Percentiles rank a stretch among this genome's conserved stretches.
phyloP scores from a whole-genome alignment of 352 stramenopile genomes.

The Globisporangium recalcitrans region DNA sequence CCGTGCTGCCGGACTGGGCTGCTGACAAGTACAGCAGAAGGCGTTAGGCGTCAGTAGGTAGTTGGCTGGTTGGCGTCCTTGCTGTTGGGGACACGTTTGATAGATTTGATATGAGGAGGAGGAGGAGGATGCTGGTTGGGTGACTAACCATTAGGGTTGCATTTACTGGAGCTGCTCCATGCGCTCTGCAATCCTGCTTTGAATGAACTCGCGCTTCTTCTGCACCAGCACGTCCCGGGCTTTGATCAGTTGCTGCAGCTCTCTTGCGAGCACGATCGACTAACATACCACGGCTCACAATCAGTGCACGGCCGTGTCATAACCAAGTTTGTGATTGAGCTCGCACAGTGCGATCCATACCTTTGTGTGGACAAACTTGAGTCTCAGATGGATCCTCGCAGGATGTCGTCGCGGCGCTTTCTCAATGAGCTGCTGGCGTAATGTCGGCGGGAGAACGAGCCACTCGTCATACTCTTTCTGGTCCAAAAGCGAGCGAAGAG shows the following conservation, averaged over 20 bases:
- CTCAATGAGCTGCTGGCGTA: constrained; percentile 59
- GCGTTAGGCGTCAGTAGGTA: constrained; percentile 1
- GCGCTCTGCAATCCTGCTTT: constrained; percentile 23
- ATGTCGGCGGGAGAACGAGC: constrained; percentile 46
- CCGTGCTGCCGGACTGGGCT: constrained; percentile 58
- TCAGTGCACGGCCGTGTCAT: not conserved
- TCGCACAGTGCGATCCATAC: constrained; percentile 17
- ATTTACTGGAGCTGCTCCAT: constrained; percentile 8
- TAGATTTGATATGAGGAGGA: constrained; percentile 5
- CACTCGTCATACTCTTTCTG: constrained; percentile 60
- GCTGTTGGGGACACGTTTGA: not conserved
- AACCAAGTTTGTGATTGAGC: not conserved
- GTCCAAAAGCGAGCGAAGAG: constrained; percentile 47
- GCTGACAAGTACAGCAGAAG: constrained; percentile 56
- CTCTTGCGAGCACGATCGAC: constrained; percentile 49
- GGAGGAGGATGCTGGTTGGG: not conserved
- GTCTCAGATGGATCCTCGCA: constrained; percentile 33
- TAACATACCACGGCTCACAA: constrained; percentile 11
- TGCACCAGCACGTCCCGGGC: constrained; percentile 30
- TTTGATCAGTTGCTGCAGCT: constrained; percentile 41
- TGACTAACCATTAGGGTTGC: not conserved
- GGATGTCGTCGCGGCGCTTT: constrained; percentile 24
- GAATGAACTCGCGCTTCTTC: constrained; percentile 35
- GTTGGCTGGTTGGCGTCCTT: not conserved
- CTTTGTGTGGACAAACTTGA: constrained; percentile 51